Conservation (phyloP, 2,329 filamentous ascomycete genomes). For the Graphium sp. region DNA sequence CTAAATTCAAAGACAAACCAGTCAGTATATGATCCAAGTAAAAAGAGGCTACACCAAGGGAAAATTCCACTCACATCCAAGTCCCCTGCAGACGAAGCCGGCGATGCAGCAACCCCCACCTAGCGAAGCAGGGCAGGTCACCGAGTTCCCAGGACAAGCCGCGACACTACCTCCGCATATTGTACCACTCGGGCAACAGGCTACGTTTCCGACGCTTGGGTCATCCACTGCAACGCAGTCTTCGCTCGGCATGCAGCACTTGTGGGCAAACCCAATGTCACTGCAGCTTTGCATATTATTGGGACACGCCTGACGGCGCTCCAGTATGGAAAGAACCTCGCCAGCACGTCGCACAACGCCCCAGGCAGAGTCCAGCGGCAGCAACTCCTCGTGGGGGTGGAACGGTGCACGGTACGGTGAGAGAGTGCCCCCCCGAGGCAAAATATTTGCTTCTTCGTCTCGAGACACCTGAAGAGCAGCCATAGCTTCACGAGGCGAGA, state of each 20-base stretch:
- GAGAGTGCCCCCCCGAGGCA: slow-evolving; percentile 5
- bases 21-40: neutral
- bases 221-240: slow-evolving; percentile 49
- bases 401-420: slow-evolving; percentile 29
- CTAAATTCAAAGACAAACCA: slow-evolving; percentile 10
- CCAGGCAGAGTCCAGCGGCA: slow-evolving; percentile 7
- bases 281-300: slow-evolving; percentile 47
- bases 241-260: slow-evolving; percentile 53
- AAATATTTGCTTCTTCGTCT: slow-evolving; percentile 10
- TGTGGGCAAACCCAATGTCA: slow-evolving; percentile 47
- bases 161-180: slow-evolving; percentile 47
- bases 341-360: slow-evolving; percentile 23
- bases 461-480: slow-evolving; percentile 13
- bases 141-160: slow-evolving; percentile 42
- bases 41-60: neutral
- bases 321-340: slow-evolving; percentile 27
- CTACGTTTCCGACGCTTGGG: slow-evolving; percentile 48
- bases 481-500: slow-evolving; percentile 13
- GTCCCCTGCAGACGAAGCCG: slow-evolving; percentile 50
- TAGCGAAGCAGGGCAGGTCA: slow-evolving; percentile 43
- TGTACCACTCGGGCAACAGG: slow-evolving; percentile 54
- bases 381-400: slow-evolving; percentile 21
- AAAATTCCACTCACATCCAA: slow-evolving; percentile 43
- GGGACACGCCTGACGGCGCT: slow-evolving; percentile 51
- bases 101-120: slow-evolving; percentile 65